These are phyloP conservation scores for Epichloe sibirici DNA, from an alignment of 2,329 filamentous ascomycete genomes.

Conservation along the genomic window DNA sequence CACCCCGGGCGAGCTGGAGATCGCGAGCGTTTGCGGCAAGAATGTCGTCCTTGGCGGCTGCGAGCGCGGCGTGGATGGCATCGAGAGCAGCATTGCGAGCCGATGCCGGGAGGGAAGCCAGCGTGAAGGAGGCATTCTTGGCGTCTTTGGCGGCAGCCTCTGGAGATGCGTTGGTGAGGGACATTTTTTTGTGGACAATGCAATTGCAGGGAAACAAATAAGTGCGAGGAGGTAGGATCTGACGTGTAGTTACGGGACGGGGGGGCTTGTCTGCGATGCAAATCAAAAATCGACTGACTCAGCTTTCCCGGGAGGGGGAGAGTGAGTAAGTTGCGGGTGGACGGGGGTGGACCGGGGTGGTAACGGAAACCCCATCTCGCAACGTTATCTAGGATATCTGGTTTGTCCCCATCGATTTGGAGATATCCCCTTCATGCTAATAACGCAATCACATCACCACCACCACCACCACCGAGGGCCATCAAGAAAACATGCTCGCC, in stretches of 20 bases:
- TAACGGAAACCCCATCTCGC: no score
- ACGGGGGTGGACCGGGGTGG: no score
- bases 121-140: slow-evolving; percentile 66
- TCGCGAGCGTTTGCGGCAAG: slow-evolving; percentile 79
- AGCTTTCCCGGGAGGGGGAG: no score
- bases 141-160: slow-evolving; percentile 65
- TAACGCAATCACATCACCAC: background rate
- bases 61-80: slow-evolving; percentile 68
- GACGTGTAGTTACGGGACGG: no score
- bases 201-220: no score
- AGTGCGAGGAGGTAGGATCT: no score
- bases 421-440: no score
- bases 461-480: background rate
- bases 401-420: no score
- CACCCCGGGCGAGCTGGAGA: slow-evolving; percentile 48
- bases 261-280: no score
- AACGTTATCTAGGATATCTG: no score
- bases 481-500: slow-evolving; percentile 32
- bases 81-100: slow-evolving; percentile 78
- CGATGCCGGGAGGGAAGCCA: slow-evolving; percentile 64
- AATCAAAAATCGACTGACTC: no score
- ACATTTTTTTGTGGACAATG: slow-evolving; percentile 44
- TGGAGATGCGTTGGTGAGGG: slow-evolving; percentile 75
- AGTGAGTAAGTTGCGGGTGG: no score
- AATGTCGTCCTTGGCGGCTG: slow-evolving; percentile 58